Percentiles rank a stretch among this genome's conserved stretches.
Conservation (phyloP, 495 filamentous ascomycete genomes). For the Echria macrotheca region DNA sequence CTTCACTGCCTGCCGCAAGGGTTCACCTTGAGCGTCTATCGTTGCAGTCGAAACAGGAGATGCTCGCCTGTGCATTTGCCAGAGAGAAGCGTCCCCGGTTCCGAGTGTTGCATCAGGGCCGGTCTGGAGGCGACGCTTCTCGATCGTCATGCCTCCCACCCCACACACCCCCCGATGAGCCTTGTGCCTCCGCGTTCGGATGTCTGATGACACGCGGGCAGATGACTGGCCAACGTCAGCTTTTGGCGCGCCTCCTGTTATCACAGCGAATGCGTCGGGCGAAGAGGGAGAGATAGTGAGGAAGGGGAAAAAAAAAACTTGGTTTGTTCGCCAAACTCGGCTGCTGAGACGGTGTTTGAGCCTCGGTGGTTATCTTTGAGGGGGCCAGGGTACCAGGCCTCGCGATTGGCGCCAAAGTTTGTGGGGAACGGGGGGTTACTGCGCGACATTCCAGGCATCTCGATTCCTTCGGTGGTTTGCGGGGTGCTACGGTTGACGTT, state of each 20-base stretch:
- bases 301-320: too few relatives aligned
- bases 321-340: constrained; percentile 2
- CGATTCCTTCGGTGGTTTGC: constrained; percentile 2
- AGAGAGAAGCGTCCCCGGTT: constrained; percentile 13
- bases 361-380: constrained; percentile 1
- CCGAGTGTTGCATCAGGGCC: constrained; percentile 9
- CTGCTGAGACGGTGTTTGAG: background rate
- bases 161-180: background rate
- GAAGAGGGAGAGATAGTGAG: too few relatives aligned
- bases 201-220: background rate
- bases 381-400: background rate
- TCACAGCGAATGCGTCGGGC: too few relatives aligned
- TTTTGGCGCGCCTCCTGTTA: too few relatives aligned
- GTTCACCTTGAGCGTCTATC: too few relatives aligned
- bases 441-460: constrained; percentile 7
- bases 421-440: background rate
- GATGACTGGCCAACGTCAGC: too few relatives aligned
- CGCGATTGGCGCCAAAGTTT: background rate
- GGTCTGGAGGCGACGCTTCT: background rate
- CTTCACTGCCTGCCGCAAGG: too few relatives aligned
- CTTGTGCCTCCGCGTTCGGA: background rate
- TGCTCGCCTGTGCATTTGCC: constrained; percentile 8
- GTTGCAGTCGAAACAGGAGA: constrained; percentile 12
- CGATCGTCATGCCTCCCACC: constrained; percentile 3
- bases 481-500: constrained; percentile 3